A percentile compares a stretch with the other conserved stretches of the same genome.
Conservation (phyloP, 805 yeast genomes). For the Blastobotrys parvus region DNA sequence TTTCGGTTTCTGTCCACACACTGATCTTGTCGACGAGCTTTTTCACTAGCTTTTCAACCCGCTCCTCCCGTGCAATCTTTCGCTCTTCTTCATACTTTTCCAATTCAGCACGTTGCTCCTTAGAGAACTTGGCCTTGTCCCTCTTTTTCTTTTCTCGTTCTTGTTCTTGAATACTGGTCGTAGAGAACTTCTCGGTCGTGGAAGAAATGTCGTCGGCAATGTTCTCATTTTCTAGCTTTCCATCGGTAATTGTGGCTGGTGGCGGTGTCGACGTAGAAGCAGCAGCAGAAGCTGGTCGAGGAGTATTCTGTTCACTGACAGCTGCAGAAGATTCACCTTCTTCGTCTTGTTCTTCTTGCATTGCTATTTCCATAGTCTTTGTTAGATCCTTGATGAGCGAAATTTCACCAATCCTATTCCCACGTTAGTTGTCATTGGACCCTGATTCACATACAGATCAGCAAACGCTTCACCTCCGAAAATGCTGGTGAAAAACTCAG, state of each 20-base stretch:
- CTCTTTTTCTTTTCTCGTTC: constrained; percentile 25
- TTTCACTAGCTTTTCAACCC: constrained; percentile 51
- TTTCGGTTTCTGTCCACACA: constrained; percentile 52
- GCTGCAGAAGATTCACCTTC: constrained; percentile 2
- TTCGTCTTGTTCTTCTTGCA: constrained; percentile 33
- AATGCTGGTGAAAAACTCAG: constrained; percentile 72
- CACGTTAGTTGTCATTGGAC: too few relatives aligned
- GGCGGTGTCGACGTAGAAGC: constrained; percentile 1
- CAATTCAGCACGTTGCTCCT: constrained; percentile 41
- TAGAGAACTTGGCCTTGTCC: constrained; percentile 25
- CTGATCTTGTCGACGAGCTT: constrained; percentile 50
- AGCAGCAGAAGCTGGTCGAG: constrained; percentile 1
- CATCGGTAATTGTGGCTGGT: background rate
- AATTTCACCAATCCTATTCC: constrained; percentile 87
- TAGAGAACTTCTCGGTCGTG: constrained; percentile 8
- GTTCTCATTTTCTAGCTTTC: background rate
- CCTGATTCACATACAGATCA: too few relatives aligned
- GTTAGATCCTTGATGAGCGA: constrained; percentile 69
- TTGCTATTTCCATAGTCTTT: constrained; percentile 45
- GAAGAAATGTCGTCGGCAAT: constrained; percentile 1
- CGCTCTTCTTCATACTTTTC: constrained; percentile 75
- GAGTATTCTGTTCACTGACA: background rate
- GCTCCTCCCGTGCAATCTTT: constrained; percentile 52
- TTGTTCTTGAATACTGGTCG: constrained; percentile 4
- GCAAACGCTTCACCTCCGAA: constrained; percentile 90